A percentile compares a stretch with the other conserved stretches of the same genome.
Evolutionary conservation across 1,284 basidiomycete genomes (phyloP).

Genomic region (Trametes pubescens): DNA sequence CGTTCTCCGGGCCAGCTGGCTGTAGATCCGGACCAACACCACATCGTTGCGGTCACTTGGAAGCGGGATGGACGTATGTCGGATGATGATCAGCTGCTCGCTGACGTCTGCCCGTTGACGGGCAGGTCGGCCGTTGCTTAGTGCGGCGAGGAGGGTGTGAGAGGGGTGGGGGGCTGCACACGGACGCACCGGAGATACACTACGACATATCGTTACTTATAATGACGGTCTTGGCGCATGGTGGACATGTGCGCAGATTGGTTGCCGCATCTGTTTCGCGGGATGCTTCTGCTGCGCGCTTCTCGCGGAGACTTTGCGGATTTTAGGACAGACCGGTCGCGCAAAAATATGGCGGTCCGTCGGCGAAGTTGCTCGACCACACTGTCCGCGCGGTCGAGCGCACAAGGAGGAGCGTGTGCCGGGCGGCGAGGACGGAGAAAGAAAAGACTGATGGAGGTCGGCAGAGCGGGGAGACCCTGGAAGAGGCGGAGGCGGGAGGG

Average conservation of each 20-base stretch:
- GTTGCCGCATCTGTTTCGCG: conserved; percentile 1
- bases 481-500: conserved; percentile 7
- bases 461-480: neutral
- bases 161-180: neutral
- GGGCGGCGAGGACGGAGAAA: neutral
- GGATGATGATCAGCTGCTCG: conserved; percentile 2
- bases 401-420: neutral
- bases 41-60: conserved; percentile 2
- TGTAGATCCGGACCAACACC: neutral
- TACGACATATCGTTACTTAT: neutral
- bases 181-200: neutral
- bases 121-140: neutral
- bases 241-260: neutral
- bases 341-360: neutral
- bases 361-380: neutral
- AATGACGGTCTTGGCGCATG: neutral
- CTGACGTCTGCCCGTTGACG: neutral
- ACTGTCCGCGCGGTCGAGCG: neutral
- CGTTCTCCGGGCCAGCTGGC: neutral
- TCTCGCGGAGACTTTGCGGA: neutral
- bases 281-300: neutral
- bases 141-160: neutral
- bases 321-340: neutral
- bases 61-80: conserved; percentile 9
- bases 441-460: neutral